Percentiles rank a stretch among this genome's conserved stretches.
Conservation (phyloP, 2,329 filamentous ascomycete species). For the Laburnicola sp. region DNA sequence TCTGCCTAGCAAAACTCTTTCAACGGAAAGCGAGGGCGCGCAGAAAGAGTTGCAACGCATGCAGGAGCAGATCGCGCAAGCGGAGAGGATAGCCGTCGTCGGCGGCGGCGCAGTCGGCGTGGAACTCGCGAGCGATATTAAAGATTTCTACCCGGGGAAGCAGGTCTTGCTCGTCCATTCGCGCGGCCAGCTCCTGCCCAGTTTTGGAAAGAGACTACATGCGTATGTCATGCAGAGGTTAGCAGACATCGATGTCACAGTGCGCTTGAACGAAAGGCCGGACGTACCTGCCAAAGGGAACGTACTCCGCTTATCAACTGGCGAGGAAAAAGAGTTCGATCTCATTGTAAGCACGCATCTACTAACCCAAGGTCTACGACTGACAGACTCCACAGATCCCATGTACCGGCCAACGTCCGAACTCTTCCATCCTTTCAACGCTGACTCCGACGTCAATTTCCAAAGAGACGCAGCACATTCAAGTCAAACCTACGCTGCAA, state of each 20-base stretch:
- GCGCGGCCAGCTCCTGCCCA: constrained; percentile 55
- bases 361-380: background rate
- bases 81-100: constrained; percentile 48
- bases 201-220: constrained; percentile 52
- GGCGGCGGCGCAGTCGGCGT: constrained; percentile 66
- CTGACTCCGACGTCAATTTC: constrained; percentile 53
- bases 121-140: constrained; percentile 63
- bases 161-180: constrained; percentile 62
- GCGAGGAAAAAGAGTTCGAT: constrained; percentile 51
- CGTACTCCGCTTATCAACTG: constrained; percentile 53
- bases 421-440: constrained; percentile 53
- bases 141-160: constrained; percentile 60
- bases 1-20: constrained; percentile 55
- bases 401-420: constrained; percentile 63
- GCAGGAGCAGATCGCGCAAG: constrained; percentile 54
- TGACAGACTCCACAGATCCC: constrained; percentile 51
- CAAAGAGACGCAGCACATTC: constrained; percentile 52
- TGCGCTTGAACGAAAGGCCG: constrained; percentile 57
- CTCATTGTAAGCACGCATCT: constrained; percentile 48
- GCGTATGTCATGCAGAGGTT: constrained; percentile 48
- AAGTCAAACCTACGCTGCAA: constrained; percentile 61
- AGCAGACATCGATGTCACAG: constrained; percentile 52
- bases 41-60: constrained; percentile 51
- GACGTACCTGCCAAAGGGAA: constrained; percentile 43
- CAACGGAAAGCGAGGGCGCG: constrained; percentile 49